Evolutionary conservation across 768 basidiomycete genomes (phyloP).

Genomic region (Rhodocollybia butyracea): DNA sequence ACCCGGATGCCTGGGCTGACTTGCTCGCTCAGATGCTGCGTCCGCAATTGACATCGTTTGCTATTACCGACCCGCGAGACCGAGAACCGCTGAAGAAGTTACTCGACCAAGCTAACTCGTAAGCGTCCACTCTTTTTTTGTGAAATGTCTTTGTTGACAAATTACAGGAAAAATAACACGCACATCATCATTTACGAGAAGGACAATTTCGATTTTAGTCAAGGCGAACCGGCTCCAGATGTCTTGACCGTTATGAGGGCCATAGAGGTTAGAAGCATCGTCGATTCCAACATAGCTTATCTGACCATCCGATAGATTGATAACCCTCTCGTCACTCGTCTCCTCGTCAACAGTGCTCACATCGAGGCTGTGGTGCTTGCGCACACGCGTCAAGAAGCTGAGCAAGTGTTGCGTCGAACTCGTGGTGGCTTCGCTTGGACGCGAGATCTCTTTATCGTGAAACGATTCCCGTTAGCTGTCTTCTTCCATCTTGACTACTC

Average conservation of each 20-base stretch:
- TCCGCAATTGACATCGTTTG: slow-evolving; percentile 60
- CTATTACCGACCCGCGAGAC: slow-evolving; percentile 71
- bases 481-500: not conserved
- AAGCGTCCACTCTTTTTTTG: slow-evolving; percentile 22
- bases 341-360: slow-evolving; percentile 69
- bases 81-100: slow-evolving; percentile 52
- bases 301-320: slow-evolving; percentile 51
- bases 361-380: slow-evolving; percentile 78
- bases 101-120: slow-evolving; percentile 62
- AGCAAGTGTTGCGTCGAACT: slow-evolving; percentile 40
- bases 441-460: slow-evolving; percentile 58
- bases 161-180: slow-evolving; percentile 34
- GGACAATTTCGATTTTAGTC: slow-evolving; percentile 78
- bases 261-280: slow-evolving; percentile 57
- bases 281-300: not conserved
- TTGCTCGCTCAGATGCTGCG: slow-evolving; percentile 66
- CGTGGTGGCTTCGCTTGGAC: slow-evolving; percentile 63
- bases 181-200: slow-evolving; percentile 62
- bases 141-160: not conserved
- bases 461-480: slow-evolving; percentile 56
- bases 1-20: slow-evolving; percentile 58
- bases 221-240: slow-evolving; percentile 63
- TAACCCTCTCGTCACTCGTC: slow-evolving; percentile 70
- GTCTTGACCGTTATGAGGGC: slow-evolving; percentile 78
- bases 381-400: slow-evolving; percentile 57